These are phyloP conservation scores for Aurinia saxatilis DNA, from an alignment of 345 rosid genomes.

Conservation along the genomic window DNA sequence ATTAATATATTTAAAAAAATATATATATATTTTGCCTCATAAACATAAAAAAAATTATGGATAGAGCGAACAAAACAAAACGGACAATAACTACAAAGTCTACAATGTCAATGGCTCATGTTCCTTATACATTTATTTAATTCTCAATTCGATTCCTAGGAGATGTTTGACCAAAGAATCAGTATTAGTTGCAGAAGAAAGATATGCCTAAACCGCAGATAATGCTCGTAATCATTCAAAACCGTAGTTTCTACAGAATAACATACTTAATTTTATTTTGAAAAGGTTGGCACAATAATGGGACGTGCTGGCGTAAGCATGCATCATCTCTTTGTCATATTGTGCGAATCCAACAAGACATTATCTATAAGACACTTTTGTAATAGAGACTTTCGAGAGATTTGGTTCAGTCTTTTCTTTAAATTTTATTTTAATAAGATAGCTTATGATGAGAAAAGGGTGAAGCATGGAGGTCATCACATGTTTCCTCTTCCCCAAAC, in stretches of 20 bases:
- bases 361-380: slow-evolving; percentile 13
- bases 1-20: too few relatives aligned
- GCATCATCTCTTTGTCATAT: slow-evolving; percentile 37
- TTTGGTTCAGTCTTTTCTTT: slow-evolving; percentile 21
- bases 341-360: slow-evolving; percentile 24
- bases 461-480: slow-evolving; percentile 75
- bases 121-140: too few relatives aligned
- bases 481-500: slow-evolving; percentile 69
- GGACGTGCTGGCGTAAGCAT: slow-evolving; percentile 49
- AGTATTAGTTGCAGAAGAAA: too few relatives aligned
- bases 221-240: background rate
- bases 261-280: too few relatives aligned
- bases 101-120: too few relatives aligned
- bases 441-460: slow-evolving; percentile 31
- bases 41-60: too few relatives aligned
- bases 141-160: too few relatives aligned
- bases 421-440: background rate
- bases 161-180: too few relatives aligned
- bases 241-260: background rate
- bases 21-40: too few relatives aligned
- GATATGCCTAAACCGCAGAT: too few relatives aligned
- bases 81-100: too few relatives aligned
- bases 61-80: too few relatives aligned
- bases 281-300: slow-evolving; percentile 15
- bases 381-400: slow-evolving; percentile 32